These are phyloP conservation scores for Suhomyces panamericanus DNA, from an alignment of 1,139 yeast species.

Conservation along the genomic window DNA sequence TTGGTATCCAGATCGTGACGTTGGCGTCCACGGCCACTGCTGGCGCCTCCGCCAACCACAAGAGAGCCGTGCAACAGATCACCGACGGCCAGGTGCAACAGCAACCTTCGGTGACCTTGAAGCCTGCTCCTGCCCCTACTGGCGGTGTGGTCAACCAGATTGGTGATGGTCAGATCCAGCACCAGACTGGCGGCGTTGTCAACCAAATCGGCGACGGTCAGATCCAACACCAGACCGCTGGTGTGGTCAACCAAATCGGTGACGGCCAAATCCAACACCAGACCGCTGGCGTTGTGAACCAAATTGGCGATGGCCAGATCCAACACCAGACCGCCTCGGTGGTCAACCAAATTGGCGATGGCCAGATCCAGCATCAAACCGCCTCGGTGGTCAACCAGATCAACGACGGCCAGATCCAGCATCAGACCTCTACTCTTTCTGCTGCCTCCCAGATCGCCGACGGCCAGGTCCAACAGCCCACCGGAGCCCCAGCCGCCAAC, in stretches of 20 bases:
- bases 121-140: slow-evolving; percentile 10
- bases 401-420: slow-evolving; percentile 52
- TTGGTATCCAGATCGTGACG: slow-evolving; percentile 66
- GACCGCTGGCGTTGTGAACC: slow-evolving; percentile 30
- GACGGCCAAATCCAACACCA: slow-evolving; percentile 57
- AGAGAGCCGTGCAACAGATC: slow-evolving; percentile 31
- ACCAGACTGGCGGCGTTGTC: slow-evolving; percentile 22
- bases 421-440: slow-evolving; percentile 41
- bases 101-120: slow-evolving; percentile 25
- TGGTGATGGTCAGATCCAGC: slow-evolving; percentile 44
- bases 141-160: slow-evolving; percentile 35
- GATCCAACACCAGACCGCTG: slow-evolving; percentile 38
- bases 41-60: slow-evolving; percentile 20
- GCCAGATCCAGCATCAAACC: slow-evolving; percentile 42
- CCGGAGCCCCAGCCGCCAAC: slow-evolving; percentile 10
- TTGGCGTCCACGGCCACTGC: slow-evolving; percentile 19
- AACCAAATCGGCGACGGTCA: slow-evolving; percentile 45
- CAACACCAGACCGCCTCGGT: slow-evolving; percentile 30
- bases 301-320: slow-evolving; percentile 44
- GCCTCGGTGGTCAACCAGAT: slow-evolving; percentile 50
- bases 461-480: slow-evolving; percentile 41
- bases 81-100: slow-evolving; percentile 27
- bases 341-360: slow-evolving; percentile 40
- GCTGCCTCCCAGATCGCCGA: slow-evolving; percentile 30
- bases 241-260: slow-evolving; percentile 36